Percentiles rank a stretch among this genome's conserved stretches.
phyloP scores from a whole-genome alignment of 306 rosid genomes.

The Lathyrus oleraceus region DNA sequence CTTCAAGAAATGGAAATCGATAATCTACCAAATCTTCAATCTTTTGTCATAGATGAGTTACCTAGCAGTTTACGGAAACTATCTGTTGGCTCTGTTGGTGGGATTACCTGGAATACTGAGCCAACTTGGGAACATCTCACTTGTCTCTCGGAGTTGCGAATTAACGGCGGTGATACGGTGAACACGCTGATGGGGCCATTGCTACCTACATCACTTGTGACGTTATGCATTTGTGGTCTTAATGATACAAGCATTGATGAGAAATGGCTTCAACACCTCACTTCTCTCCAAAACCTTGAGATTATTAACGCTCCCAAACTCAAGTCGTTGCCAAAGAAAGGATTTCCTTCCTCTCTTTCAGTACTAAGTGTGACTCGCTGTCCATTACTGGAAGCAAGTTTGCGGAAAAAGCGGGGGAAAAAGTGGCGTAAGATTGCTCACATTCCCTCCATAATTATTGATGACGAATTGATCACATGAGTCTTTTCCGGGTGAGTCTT shows the following conservation, averaged over 20 bases:
- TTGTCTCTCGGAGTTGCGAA: not conserved
- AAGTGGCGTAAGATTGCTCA: slow-evolving; percentile 15
- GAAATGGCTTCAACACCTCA: not conserved
- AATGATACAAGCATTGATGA: not conserved
- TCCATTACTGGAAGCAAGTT: not conserved
- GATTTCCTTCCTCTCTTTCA: not conserved
- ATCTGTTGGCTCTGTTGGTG: no score
- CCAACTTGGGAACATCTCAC: not conserved
- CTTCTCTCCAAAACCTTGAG: not conserved
- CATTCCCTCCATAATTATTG: not conserved
- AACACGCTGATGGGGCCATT: not conserved
- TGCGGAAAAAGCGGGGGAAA: not conserved
- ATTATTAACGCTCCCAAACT: not conserved
- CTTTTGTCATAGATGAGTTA: no score
- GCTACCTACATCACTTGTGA: not conserved
- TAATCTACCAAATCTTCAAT: no score
- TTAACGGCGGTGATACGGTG: not conserved
- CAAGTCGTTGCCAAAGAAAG: not conserved
- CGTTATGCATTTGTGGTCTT: not conserved
- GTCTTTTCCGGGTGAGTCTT: not conserved
- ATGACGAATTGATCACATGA: not conserved
- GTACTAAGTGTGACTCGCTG: not conserved
- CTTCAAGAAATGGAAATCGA: no score
- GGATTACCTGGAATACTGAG: no score
- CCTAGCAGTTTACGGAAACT: no score